These are phyloP conservation scores for Phanerochaete sordida DNA, from an alignment of 768 basidiomycete genomes.

Conservation along the genomic window DNA sequence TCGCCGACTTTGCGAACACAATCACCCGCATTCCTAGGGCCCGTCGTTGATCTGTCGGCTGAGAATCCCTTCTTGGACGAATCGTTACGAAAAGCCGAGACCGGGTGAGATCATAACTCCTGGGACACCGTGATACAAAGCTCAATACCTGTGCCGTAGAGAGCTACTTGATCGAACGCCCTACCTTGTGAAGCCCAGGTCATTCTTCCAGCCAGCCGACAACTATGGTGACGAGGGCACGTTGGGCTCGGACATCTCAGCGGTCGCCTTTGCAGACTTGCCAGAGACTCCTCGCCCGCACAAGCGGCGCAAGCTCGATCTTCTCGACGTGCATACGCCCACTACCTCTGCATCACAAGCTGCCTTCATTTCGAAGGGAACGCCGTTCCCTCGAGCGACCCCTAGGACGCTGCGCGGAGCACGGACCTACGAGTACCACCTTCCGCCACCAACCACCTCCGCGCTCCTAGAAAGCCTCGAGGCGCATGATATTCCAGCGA, in stretches of 20 bases:
- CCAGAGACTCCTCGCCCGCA: not conserved
- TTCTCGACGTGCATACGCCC: not conserved
- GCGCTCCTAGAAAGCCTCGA: slow-evolving; percentile 44
- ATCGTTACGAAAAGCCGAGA: not conserved
- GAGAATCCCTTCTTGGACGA: slow-evolving; percentile 15
- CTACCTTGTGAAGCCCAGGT: not conserved
- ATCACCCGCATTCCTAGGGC: not conserved
- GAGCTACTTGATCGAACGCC: not conserved
- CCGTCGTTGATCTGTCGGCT: slow-evolving; percentile 5
- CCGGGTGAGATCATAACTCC: not conserved
- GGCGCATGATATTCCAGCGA: slow-evolving; percentile 46
- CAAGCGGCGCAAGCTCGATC: slow-evolving; percentile 4
- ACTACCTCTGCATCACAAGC: not conserved
- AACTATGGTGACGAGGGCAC: not conserved
- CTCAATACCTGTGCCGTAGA: not conserved
- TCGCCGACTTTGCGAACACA: not conserved
- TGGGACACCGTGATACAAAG: too few species aligned
- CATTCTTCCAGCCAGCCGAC: not conserved
- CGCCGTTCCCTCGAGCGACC: slow-evolving; percentile 6
- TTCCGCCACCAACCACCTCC: slow-evolving; percentile 47
- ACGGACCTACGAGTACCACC: slow-evolving; percentile 42
- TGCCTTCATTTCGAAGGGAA: not conserved
- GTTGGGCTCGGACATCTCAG: not conserved
- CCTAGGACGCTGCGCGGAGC: not conserved
- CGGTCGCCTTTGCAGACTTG: not conserved